Conservation (phyloP, 768 basidiomycete species). For the Russula sp. region DNA sequence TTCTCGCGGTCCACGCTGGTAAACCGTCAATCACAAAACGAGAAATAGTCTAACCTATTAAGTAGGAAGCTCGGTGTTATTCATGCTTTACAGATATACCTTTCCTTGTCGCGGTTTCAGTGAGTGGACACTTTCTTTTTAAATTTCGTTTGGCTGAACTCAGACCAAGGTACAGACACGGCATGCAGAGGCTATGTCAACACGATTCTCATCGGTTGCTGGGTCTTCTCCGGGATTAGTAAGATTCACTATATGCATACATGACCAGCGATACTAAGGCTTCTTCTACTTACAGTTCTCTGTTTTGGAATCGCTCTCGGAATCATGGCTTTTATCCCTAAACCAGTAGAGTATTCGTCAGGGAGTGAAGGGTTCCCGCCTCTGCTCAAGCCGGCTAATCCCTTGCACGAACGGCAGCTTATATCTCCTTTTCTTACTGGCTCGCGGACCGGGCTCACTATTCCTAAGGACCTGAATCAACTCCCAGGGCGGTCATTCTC, state of each 20-base stretch:
- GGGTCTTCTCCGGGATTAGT: constrained; percentile 13
- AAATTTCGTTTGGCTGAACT: not conserved
- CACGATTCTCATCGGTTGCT: constrained; percentile 13
- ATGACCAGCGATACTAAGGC: not conserved
- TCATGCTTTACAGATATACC: not conserved
- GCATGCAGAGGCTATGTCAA: not conserved
- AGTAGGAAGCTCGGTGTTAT: constrained; percentile 9
- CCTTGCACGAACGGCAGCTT: not conserved
- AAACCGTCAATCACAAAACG: not conserved
- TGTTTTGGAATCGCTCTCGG: constrained; percentile 5
- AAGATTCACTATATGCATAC: not conserved
- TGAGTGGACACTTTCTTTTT: not conserved
- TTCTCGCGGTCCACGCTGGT: constrained; percentile 14
- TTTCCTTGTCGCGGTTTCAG: constrained; percentile 14
- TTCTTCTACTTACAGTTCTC: constrained; percentile 1
- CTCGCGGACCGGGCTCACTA: constrained; percentile 1
- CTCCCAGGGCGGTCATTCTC: not conserved
- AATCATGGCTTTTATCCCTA: constrained; percentile 10
- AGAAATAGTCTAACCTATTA: not conserved
- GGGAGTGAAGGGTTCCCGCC: not conserved
- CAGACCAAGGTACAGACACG: not conserved
- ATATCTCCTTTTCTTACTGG: not conserved
- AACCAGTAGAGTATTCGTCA: constrained; percentile 2
- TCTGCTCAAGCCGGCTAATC: constrained; percentile 1
- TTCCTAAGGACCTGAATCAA: not conserved